A percentile compares a stretch with the other conserved stretches of the same genome.
phyloP scores from a whole-genome alignment of 257 asterid species.

The Knoxia roxburghii region DNA sequence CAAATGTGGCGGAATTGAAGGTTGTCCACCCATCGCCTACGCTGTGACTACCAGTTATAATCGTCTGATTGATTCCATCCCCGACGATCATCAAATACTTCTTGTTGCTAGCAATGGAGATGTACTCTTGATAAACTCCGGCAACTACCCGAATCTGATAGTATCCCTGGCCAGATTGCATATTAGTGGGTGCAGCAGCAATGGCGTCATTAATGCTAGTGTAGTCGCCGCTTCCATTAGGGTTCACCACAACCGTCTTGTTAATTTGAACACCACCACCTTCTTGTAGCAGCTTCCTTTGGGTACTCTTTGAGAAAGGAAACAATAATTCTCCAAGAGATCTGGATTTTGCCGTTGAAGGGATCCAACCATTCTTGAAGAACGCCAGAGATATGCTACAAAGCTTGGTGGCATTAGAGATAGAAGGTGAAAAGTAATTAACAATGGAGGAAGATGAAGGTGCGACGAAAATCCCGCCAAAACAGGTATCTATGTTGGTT shows the following conservation, averaged over 20 bases:
- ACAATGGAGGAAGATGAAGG: constrained; percentile 14
- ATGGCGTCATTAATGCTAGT: constrained; percentile 25
- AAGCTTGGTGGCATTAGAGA: constrained; percentile 19
- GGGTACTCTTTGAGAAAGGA: not conserved
- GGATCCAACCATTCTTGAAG: constrained; percentile 28
- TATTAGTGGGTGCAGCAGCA: constrained; percentile 24
- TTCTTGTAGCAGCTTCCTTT: constrained; percentile 17
- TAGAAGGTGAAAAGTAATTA: constrained; percentile 10
- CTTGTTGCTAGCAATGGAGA: constrained; percentile 22
- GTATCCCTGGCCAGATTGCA: constrained; percentile 14
- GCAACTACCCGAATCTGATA: constrained; percentile 28
- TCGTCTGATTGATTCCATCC: constrained; percentile 28
- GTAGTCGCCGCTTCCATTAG: constrained; percentile 30
- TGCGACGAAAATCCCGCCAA: constrained; percentile 27
- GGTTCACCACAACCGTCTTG: constrained; percentile 28
- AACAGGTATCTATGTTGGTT: constrained; percentile 28
- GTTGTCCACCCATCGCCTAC: constrained; percentile 36
- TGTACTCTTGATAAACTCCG: constrained; percentile 32
- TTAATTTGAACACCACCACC: constrained; percentile 14
- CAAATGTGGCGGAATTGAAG: constrained; percentile 31
- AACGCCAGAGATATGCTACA: constrained; percentile 31
- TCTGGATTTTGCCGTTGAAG: not conserved
- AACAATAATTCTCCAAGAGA: not conserved
- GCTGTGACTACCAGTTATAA: constrained; percentile 29
- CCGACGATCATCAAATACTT: constrained; percentile 36